A percentile compares a stretch with the other conserved stretches of the same genome.
These are phyloP conservation scores for Pinus albicaulis DNA, from an alignment of 75 land plant genomes.

Conservation along the genomic window DNA sequence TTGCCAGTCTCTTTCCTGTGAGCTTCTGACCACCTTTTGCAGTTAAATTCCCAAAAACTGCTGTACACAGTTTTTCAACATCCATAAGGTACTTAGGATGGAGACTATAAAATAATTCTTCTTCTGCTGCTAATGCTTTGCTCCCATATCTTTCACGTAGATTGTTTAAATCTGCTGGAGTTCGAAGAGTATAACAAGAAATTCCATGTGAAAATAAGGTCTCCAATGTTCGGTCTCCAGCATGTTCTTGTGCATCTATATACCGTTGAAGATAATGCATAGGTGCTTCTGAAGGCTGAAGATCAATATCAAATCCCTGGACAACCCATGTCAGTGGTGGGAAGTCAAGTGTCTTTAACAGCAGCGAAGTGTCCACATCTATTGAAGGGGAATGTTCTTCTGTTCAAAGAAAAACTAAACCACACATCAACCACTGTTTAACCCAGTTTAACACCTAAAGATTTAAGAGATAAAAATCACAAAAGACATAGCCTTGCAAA, in stretches of 20 bases:
- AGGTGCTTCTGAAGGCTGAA: slow-evolving; percentile 26
- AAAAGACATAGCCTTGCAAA: not conserved
- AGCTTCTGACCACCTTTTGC: slow-evolving; percentile 42
- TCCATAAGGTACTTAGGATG: slow-evolving; percentile 41
- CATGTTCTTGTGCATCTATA: slow-evolving; percentile 40
- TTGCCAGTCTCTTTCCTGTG: slow-evolving; percentile 36
- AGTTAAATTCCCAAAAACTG: slow-evolving; percentile 34
- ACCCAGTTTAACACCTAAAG: not conserved
- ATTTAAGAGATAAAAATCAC: not conserved
- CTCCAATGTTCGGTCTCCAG: slow-evolving; percentile 47
- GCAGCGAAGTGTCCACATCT: slow-evolving; percentile 34
- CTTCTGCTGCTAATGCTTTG: slow-evolving; percentile 39
- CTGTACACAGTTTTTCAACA: slow-evolving; percentile 23
- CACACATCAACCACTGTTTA: not conserved
- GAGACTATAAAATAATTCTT: slow-evolving; percentile 28
- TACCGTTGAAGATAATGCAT: slow-evolving; percentile 39
- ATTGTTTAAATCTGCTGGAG: slow-evolving; percentile 46
- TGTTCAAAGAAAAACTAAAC: slow-evolving; percentile 5
- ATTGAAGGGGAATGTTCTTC: slow-evolving; percentile 14
- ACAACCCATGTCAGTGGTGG: slow-evolving; percentile 57
- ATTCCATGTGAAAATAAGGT: slow-evolving; percentile 46
- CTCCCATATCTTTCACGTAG: slow-evolving; percentile 42
- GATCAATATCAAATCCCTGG: slow-evolving; percentile 50
- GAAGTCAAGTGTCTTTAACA: slow-evolving; percentile 49
- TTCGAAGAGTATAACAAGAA: slow-evolving; percentile 40